Evolutionary conservation across 441 rosid genomes (phyloP), one percentile per base, ranked within the genome.

Genomic region (Eruca vesicaria): DNA sequence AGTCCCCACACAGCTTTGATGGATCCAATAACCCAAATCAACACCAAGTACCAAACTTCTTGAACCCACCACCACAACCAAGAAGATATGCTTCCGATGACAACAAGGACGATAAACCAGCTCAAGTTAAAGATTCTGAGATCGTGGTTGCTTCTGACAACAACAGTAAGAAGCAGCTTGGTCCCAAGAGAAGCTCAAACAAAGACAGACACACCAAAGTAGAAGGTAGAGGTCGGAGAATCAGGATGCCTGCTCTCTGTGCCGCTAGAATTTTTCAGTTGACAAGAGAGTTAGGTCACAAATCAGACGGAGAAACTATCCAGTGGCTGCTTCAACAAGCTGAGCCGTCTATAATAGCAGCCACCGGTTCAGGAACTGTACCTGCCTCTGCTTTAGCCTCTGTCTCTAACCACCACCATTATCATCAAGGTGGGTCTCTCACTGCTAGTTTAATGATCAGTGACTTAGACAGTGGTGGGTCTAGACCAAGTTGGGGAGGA

Each of bases 151-250:
- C 93, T 38, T 68, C 78, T 56, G 96, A 88, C 32, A 88, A 88
- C 60, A 76, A 78, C 64, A 75, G 71, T 66, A 75, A 77, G 80
- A 45, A 20, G 18, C 84, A 86, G 79, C 93, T 73, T 38, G 97
- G 84, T 2, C 97, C 97, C 9, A 94, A 94, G 77, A 83, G 98
- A 74, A 92, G 84, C 82, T 92, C 98, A 2, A 94, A 94, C 85
- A 94, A 92, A 76, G 99, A 94, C 84, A 85, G 97, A 33, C 97
- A 94, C 81, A 94, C 93, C 35, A 94, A 94, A 75, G 98, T 94
- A 20, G 98, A 94, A 83, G 98, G 98, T 3, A 79, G 97, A 63
- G 98, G 97, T 32, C 81, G 98, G 33, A 85, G 98, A 72, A 92
- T 94, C 50, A 82, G 98, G 92, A 94, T 92, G 98, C 98, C 97